Evolutionary conservation across 78 protist genomes (phyloP).

Genomic region (Guillardia theta): DNA sequence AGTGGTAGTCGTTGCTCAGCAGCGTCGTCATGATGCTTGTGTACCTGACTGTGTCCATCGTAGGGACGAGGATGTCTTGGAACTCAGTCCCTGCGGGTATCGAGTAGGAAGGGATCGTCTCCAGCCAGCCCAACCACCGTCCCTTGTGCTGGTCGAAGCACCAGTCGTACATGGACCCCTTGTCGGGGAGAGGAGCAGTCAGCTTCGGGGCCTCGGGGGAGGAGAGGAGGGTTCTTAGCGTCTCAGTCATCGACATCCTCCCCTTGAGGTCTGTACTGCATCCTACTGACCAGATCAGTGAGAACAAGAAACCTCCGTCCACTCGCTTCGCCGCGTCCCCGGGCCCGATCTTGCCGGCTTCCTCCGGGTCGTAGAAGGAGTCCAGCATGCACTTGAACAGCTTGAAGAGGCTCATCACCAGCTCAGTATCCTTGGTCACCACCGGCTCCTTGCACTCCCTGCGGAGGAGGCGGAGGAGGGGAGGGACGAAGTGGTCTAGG

Average conservation of each 20-base stretch:
- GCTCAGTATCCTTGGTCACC: constrained; percentile 43
- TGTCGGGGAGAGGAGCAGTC: constrained; percentile 49
- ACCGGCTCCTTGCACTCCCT: not conserved
- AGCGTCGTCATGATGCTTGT: not conserved
- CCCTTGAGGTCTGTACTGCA: constrained; percentile 54
- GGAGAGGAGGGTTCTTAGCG: not conserved
- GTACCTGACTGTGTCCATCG: constrained; percentile 63
- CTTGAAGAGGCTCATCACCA: constrained; percentile 32
- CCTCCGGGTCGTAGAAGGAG: not conserved
- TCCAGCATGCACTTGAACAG: constrained; percentile 27
- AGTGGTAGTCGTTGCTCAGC: constrained; percentile 40
- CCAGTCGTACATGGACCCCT: constrained; percentile 58
- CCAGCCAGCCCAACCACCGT: constrained; percentile 64
- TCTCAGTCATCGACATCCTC: not conserved
- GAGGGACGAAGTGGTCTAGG: constrained; percentile 18
- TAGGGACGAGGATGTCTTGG: constrained; percentile 44
- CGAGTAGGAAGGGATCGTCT: not conserved
- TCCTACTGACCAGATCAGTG: constrained; percentile 80
- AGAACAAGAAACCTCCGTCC: constrained; percentile 54
- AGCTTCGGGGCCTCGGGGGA: not conserved
- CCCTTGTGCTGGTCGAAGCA: not conserved
- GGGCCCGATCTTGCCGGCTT: not conserved
- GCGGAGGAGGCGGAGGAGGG: constrained; percentile 34
- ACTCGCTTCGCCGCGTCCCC: not conserved
- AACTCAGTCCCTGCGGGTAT: constrained; percentile 19